Evolutionary conservation across 257 asterid genomes (phyloP).

Genomic region (Primulina huaijiensis): DNA sequence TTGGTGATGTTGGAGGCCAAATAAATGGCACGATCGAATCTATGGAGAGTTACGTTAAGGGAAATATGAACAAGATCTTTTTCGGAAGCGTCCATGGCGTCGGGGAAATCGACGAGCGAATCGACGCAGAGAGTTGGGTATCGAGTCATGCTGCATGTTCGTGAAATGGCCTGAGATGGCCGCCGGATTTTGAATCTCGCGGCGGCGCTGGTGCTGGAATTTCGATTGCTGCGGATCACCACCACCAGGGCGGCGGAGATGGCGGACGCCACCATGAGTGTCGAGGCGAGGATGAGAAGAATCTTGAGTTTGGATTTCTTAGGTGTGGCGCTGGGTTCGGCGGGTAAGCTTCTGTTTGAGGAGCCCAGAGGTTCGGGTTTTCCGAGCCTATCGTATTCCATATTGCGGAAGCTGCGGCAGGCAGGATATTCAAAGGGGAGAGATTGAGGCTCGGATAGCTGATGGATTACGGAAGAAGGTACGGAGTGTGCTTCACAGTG

Average conservation of each 20-base stretch:
- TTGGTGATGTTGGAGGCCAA: constrained; percentile 33
- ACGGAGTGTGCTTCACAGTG: background rate
- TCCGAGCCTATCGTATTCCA: constrained; percentile 66
- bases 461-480: background rate
- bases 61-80: constrained; percentile 49
- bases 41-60: constrained; percentile 44
- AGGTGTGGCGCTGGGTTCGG: background rate
- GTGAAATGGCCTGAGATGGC: constrained; percentile 42
- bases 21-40: constrained; percentile 32
- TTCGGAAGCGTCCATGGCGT: constrained; percentile 45
- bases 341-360: constrained; percentile 9
- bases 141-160: constrained; percentile 39
- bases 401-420: constrained; percentile 6
- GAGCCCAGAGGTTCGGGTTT: constrained; percentile 16
- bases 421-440: background rate
- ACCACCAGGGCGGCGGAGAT: constrained; percentile 34
- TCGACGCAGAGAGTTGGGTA: constrained; percentile 40
- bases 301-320: constrained; percentile 30
- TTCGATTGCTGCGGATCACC: constrained; percentile 18
- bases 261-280: constrained; percentile 37
- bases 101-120: constrained; percentile 44
- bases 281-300: constrained; percentile 28
- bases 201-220: background rate
- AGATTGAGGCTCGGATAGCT: background rate
- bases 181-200: constrained; percentile 15